These are phyloP conservation scores for Malassezia brasiliensis DNA, from an alignment of 1,284 basidiomycete species.

Conservation along the genomic window DNA sequence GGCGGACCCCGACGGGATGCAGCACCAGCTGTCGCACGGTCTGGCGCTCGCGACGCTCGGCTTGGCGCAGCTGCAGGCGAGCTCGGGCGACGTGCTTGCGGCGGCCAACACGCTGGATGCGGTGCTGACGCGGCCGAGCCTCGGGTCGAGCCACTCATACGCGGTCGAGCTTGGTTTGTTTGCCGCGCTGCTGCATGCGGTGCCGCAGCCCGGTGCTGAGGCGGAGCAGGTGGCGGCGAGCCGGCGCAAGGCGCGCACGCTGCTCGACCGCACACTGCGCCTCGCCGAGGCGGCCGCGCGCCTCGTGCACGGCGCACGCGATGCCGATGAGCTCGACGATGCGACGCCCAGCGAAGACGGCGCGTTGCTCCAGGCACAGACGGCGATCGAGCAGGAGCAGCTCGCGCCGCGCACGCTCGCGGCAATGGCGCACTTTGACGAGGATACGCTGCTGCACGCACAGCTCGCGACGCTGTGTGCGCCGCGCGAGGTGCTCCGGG, in stretches of 20 bases:
- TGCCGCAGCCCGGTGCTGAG: conserved; percentile 33
- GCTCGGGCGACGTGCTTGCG: conserved; percentile 29
- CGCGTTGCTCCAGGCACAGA: conserved; percentile 17
- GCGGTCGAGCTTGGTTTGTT: conserved; percentile 35
- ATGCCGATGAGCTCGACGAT: conserved; percentile 11
- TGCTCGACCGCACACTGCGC: conserved; percentile 37
- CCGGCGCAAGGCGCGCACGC: conserved; percentile 29
- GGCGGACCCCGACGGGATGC: neutral
- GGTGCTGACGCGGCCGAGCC: conserved; percentile 23
- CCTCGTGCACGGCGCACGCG: conserved; percentile 17
- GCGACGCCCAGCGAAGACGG: conserved; percentile 8
- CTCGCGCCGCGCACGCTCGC: conserved; percentile 13
- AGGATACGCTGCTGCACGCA: conserved; percentile 11
- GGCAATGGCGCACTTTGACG: conserved; percentile 3
- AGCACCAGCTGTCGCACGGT: conserved; percentile 21
- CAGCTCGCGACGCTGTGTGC: conserved; percentile 11
- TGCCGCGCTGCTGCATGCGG: conserved; percentile 30
- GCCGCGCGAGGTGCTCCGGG: conserved; percentile 15
- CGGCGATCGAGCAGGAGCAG: conserved; percentile 29
- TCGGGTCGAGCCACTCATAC: conserved; percentile 20
- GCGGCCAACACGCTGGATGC: conserved; percentile 38
- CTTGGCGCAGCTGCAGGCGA: conserved; percentile 40
- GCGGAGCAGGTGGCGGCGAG: conserved; percentile 24
- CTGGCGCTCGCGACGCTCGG: conserved; percentile 40
- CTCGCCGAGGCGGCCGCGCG: conserved; percentile 27